Conservation (phyloP, 176 grass and related monocot genomes). For the Carex cristatella region DNA sequence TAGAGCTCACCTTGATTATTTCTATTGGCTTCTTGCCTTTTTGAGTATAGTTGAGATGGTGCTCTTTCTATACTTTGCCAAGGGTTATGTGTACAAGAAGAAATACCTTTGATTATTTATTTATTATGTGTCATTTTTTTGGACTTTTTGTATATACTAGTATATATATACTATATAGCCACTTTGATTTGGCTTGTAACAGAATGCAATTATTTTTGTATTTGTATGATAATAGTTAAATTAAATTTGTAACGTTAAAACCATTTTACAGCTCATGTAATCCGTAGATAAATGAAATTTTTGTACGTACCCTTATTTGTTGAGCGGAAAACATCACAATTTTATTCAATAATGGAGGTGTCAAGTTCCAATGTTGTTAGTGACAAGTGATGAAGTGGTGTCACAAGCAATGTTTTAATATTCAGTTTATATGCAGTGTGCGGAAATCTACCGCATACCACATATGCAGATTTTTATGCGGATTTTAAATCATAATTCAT, state of each 20-base stretch:
- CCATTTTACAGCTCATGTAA: too few species aligned
- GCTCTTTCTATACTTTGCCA: constrained; percentile 25
- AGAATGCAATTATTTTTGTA: not conserved
- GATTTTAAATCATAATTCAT: too few species aligned
- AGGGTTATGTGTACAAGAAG: constrained; percentile 28
- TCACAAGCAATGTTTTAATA: not conserved
- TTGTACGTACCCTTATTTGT: too few species aligned
- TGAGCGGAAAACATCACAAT: not conserved
- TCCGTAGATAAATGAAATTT: too few species aligned
- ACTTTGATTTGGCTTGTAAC: not conserved
- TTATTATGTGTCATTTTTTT: not conserved
- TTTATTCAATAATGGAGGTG: too few species aligned
- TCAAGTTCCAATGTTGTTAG: too few species aligned
- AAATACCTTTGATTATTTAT: not conserved
- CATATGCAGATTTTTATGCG: too few species aligned
- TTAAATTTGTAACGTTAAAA: not conserved
- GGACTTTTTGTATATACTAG: not conserved
- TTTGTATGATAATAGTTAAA: not conserved
- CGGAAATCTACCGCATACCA: too few species aligned
- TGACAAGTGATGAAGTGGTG: too few species aligned
- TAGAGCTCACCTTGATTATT: constrained; percentile 59
- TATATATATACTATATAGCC: not conserved
- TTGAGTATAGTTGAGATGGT: constrained; percentile 30
- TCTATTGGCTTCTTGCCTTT: constrained; percentile 51
- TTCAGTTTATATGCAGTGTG: too few species aligned